Evolutionary conservation across 371 early-diverging fungal genomes (phyloP), one percentile per base, ranked within the genome.

Genomic region (Smittium culicis): DNA sequence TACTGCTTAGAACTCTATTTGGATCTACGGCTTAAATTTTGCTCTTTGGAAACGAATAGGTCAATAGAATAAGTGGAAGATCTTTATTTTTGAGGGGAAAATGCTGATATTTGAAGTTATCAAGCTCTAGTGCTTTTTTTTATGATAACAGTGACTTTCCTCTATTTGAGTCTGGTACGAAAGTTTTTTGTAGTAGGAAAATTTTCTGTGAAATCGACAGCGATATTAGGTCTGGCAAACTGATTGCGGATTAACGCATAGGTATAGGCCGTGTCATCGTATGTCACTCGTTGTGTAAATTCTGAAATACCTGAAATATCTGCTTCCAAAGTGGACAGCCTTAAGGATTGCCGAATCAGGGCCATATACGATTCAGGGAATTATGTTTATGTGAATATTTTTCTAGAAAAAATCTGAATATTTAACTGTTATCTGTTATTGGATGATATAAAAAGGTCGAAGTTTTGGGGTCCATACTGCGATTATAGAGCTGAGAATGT

Each of bases 401-500:
- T 54, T 79, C 75, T 17, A 61, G 68, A 11, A 56, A 57, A 17
- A 45, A 59, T 55, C 57, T 70, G 74, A 73, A 74, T 34, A 77
- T n/a, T 11, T 2, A 30, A n/a, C 2, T 69, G 5, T 33, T 63
- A 2, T 65, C 35, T 69, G 61, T 29, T 69, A 27, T 58, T 65
- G 20, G 66, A 25, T 1, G 73, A 34, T 2, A 73, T 76, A 61
- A 79, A 79, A 24, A 69, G 71, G 57, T 77, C 77, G 5, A 77
- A 59, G 8, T 28, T 24, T 24, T 67, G n/a, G 1, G 3, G 54
- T 2, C 65, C 67, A 24, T 66, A 34, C 1, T 33, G 1, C 35
- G 34, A n/a, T 0, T 64, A 28, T 0, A 32, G 35, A 1, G 16
- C 31, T 0, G 16, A 3, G 57, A 70, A 70, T 28, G 54, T 54